A percentile compares a stretch with the other conserved stretches of the same genome.
phyloP scores from a whole-genome alignment of 176 grass and related monocot species.

The Coix lacrymajobi region DNA sequence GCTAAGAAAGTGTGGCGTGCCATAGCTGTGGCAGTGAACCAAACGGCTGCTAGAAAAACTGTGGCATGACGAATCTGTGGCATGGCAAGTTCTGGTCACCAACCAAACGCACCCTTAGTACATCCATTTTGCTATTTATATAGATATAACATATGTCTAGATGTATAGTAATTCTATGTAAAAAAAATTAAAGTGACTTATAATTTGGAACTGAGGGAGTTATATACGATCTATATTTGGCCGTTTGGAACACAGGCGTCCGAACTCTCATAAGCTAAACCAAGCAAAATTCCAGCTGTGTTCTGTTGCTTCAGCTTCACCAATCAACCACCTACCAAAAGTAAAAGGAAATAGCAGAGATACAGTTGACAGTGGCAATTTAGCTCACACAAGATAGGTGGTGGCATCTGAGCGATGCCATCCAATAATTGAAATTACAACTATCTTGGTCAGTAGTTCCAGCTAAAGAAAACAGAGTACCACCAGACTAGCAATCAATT shows the following conservation, averaged over 20 bases:
- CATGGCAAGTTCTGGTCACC: no score
- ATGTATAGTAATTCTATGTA: background rate
- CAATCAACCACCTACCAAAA: no score
- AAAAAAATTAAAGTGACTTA: slow-evolving; percentile 13
- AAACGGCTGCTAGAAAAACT: no score
- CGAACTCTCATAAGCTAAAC: slow-evolving; percentile 68
- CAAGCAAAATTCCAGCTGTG: slow-evolving; percentile 52
- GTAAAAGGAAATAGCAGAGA: background rate
- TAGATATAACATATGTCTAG: no score
- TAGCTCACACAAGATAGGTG: background rate
- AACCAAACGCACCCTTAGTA: no score
- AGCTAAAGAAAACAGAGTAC: background rate
- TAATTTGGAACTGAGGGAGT: no score
- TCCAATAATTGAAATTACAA: background rate
- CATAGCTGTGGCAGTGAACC: no score
- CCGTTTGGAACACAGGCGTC: slow-evolving; percentile 11
- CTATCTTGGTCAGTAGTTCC: background rate
- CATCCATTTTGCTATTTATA: no score
- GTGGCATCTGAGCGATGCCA: background rate
- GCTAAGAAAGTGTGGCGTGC: no score
- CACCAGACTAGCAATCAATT: background rate
- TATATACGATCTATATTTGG: slow-evolving; percentile 27
- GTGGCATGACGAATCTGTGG: no score
- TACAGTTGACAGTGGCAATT: background rate
- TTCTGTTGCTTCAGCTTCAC: slow-evolving; percentile 20